phyloP scores from a whole-genome alignment of 1,284 basidiomycete species.

The Fomitopsis palustris region DNA sequence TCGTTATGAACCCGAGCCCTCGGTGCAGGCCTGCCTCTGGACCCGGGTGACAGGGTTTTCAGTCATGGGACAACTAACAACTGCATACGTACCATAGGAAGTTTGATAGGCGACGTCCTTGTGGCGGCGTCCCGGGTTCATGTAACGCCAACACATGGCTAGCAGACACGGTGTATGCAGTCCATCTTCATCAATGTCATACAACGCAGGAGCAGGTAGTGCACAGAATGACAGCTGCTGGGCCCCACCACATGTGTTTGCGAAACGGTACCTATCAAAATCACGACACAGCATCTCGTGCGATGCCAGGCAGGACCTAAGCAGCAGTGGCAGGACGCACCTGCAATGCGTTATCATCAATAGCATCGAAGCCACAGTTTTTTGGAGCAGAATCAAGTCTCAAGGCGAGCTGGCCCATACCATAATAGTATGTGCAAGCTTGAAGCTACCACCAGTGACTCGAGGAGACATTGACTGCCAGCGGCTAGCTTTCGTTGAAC shows the following conservation, averaged over 20 bases:
- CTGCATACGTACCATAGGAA: background rate
- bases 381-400: no score
- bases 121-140: background rate
- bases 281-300: background rate
- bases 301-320: background rate
- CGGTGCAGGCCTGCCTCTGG: background rate
- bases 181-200: background rate
- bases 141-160: background rate
- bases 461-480: no score
- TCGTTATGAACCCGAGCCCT: background rate
- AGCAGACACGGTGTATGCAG: background rate
- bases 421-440: background rate
- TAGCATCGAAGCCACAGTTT: no score
- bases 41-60: background rate
- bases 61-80: background rate
- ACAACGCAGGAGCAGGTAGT: background rate
- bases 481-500: background rate
- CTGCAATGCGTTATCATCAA: background rate
- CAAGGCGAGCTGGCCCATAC: background rate
- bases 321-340: background rate
- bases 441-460: background rate
- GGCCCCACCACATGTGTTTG: background rate
- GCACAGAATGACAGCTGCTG: background rate
- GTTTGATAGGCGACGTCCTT: background rate
- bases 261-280: background rate